Percentiles rank a stretch among this genome's conserved stretches.
These are phyloP conservation scores for Aureobasidium pullulans DNA, from an alignment of 2,329 filamentous ascomycete species.

Conservation along the genomic window DNA sequence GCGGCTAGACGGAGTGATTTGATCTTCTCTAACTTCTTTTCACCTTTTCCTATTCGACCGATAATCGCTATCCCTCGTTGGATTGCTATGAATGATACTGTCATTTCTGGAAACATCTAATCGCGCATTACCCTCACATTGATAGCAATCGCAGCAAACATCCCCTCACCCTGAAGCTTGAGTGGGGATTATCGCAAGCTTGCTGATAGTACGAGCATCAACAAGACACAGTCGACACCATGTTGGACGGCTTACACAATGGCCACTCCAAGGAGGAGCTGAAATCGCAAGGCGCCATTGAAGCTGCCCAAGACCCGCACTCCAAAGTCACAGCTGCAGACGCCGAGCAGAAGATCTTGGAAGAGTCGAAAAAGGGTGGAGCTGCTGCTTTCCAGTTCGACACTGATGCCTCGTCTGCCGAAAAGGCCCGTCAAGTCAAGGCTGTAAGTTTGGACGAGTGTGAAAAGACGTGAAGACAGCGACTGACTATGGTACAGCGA, in stretches of 20 bases:
- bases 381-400: conserved; percentile 78
- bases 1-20: too few species aligned
- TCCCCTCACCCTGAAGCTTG: not conserved
- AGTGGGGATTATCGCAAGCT: not conserved
- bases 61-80: too few species aligned
- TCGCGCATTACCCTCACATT: not conserved
- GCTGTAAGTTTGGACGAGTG: conserved; percentile 51
- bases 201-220: not conserved
- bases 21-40: too few species aligned
- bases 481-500: conserved; percentile 36
- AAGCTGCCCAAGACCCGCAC: conserved; percentile 66
- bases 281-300: conserved; percentile 72
- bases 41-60: too few species aligned
- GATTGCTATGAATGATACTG: not conserved
- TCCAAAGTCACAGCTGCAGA: conserved; percentile 60
- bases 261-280: conserved; percentile 48
- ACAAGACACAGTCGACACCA: not conserved
- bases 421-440: conserved; percentile 75
- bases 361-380: conserved; percentile 72
- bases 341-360: conserved; percentile 65
- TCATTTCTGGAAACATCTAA: not conserved
- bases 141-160: too few species aligned
- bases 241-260: conserved; percentile 21
- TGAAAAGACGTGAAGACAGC: too few species aligned
- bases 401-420: conserved; percentile 70